Conservation (phyloP, 768 basidiomycete genomes). For the Lactarius hengduanensis region DNA sequence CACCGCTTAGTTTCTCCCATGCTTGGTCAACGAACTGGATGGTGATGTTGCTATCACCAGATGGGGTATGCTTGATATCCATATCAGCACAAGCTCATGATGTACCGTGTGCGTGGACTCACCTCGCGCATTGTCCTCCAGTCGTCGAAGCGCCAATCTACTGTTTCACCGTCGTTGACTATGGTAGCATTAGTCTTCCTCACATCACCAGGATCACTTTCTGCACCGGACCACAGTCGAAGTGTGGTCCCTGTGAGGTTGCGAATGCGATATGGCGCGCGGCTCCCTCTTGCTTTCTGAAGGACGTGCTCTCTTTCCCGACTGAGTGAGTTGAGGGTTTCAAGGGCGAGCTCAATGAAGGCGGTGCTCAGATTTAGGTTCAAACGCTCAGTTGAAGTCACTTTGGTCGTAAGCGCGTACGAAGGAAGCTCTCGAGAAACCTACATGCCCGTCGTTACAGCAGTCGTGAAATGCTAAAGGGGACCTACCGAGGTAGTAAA, state of each 20-base stretch:
- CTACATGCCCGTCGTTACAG: slow-evolving; percentile 38
- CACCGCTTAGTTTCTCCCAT: slow-evolving; percentile 86
- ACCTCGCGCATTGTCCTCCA: slow-evolving; percentile 94
- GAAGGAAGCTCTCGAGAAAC: slow-evolving; percentile 50
- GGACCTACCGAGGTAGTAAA: slow-evolving; percentile 64
- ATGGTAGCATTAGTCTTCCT: slow-evolving; percentile 54
- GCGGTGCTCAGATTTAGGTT: slow-evolving; percentile 90
- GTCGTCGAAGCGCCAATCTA: slow-evolving; percentile 98
- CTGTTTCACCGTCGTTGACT: slow-evolving; percentile 67
- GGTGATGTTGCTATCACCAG: slow-evolving; percentile 81
- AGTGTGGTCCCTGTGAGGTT: slow-evolving; percentile 90
- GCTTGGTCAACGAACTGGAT: slow-evolving; percentile 79
- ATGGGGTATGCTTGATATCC: slow-evolving; percentile 41
- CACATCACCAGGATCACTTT: slow-evolving; percentile 44
- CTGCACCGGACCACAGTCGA: slow-evolving; percentile 81
- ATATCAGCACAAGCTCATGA: slow-evolving; percentile 4
- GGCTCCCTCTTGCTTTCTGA: slow-evolving; percentile 77
- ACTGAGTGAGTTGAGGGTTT: slow-evolving; percentile 69
- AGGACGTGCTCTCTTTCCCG: slow-evolving; percentile 70
- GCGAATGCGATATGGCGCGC: slow-evolving; percentile 89
- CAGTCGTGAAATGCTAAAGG: neutral
- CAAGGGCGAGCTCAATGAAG: slow-evolving; percentile 81
- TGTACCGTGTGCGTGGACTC: slow-evolving; percentile 25
- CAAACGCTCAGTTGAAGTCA: slow-evolving; percentile 78
- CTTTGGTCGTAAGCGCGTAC: slow-evolving; percentile 53